Evolutionary conservation across 2,329 filamentous ascomycete genomes (phyloP), one percentile per base, ranked within the genome.

Genomic region (Neurospora sp.): DNA sequence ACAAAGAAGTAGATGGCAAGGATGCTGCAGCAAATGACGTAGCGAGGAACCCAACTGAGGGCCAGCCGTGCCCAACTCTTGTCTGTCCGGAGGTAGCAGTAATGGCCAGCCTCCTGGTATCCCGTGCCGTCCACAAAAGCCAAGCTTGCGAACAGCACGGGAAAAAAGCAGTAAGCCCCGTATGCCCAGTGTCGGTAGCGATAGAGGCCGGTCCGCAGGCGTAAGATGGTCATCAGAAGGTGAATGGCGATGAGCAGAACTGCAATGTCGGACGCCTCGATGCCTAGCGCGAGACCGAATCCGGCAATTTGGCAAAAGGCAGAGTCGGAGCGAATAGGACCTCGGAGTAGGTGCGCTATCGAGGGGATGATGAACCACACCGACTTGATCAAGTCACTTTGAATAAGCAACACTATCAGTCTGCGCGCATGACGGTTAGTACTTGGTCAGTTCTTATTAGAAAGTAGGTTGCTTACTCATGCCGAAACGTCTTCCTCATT

Each of bases 241-340:
- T 95, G 92, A 9, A 93, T 76, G 19, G 91, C 89, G 75, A 95
- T 92, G 70, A 92, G 84, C 15, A 93, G 82, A 17, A 93, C 88
- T 10, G 90, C 87, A 69, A 91, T 84, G 76, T 95, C 91, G 81
- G 88, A 88, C 38, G 88, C 87, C 77, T 92, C 89, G 70, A 91
- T 87, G n/a, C 88, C 87, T 67, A 89, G 79, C 4, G 88, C 81
- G 39, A 92, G 82, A 71, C 91, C 84, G 79, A 91, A 93, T 0
- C 91, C 91, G 73, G 85, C 88, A 62, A 85, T 81, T 79, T 93
- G 89, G 76, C 91, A 93, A 73, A 91, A 89, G 0, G 78, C 77
- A 2, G 86, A 86, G 0, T 78, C 73, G 36, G 85, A 86, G 10
- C 74, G 69, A 69, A 91, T 80, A 0, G 79, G 81, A 2, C 87